These are phyloP conservation scores for Candida ficus DNA, from an alignment of 805 yeast genomes.

Conservation along the genomic window DNA sequence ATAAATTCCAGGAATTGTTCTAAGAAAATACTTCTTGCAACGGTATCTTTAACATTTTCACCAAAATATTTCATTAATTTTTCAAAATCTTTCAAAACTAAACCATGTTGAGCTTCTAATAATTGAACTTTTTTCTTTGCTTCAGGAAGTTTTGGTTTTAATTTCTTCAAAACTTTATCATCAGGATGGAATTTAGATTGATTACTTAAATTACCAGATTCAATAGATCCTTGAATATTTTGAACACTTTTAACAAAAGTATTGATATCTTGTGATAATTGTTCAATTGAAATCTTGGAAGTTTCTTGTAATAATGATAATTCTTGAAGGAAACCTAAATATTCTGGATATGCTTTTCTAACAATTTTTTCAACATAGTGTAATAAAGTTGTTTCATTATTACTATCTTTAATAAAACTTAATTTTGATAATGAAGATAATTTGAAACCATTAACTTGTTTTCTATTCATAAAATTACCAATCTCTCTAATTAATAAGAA, in stretches of 20 bases:
- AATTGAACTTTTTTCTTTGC: constrained; percentile 50
- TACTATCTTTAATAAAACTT: constrained; percentile 62
- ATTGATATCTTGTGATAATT: constrained; percentile 51
- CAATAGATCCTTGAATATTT: constrained; percentile 48
- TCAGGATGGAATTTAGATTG: constrained; percentile 57
- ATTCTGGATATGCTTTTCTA: constrained; percentile 61
- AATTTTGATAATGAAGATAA: constrained; percentile 64
- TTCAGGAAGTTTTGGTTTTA: constrained; percentile 46
- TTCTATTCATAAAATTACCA: constrained; percentile 77
- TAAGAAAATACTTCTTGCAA: constrained; percentile 56
- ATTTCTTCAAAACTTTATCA: constrained; percentile 53
- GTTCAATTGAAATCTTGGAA: constrained; percentile 59
- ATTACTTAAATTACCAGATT: constrained; percentile 62
- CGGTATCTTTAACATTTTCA: constrained; percentile 51
- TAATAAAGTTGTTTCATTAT: constrained; percentile 63
- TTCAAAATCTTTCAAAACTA: constrained; percentile 48
- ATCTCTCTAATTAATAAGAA: constrained; percentile 64
- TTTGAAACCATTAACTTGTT: constrained; percentile 66
- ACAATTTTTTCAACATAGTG: constrained; percentile 70
- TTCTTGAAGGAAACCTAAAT: constrained; percentile 57
- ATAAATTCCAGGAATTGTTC: constrained; percentile 56
- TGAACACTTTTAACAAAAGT: constrained; percentile 48
- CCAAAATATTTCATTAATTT: constrained; percentile 67
- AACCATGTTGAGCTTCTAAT: constrained; percentile 44
- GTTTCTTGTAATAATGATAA: constrained; percentile 45